A percentile compares a stretch with the other conserved stretches of the same genome.
Evolutionary conservation across 805 yeast genomes (phyloP).

Genomic region (Groenewaldozyma salmanticensis): DNA sequence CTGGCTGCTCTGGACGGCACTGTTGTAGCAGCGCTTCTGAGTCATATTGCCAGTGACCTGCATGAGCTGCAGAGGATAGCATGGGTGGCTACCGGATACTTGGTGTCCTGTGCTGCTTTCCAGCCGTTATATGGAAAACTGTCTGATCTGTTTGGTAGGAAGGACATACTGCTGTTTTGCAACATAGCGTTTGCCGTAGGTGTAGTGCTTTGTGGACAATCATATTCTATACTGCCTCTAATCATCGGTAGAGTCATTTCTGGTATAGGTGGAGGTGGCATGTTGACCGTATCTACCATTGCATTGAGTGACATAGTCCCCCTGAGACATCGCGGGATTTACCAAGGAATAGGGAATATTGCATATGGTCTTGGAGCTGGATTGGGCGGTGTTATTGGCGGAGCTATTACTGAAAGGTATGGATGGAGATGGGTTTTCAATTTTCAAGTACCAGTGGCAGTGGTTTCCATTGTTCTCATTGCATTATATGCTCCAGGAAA

Average conservation of each 20-base stretch:
- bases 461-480: conserved; percentile 26
- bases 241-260: conserved; percentile 70
- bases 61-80: conserved; percentile 40
- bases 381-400: conserved; percentile 52
- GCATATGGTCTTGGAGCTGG: conserved; percentile 71
- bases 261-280: conserved; percentile 90
- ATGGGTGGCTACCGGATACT: conserved; percentile 68
- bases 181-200: conserved; percentile 37
- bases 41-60: conserved; percentile 50
- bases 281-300: conserved; percentile 64
- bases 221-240: conserved; percentile 44
- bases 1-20: conserved; percentile 52
- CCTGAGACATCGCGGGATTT: conserved; percentile 65
- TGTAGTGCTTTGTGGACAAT: conserved; percentile 42
- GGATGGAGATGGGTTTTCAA: conserved; percentile 55
- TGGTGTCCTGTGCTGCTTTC: conserved; percentile 61
- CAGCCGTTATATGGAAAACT: conserved; percentile 67
- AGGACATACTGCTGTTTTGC: conserved; percentile 33
- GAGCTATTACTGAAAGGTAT: conserved; percentile 38
- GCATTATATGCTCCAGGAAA: conserved; percentile 1
- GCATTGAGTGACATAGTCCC: conserved; percentile 70
- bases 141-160: conserved; percentile 45
- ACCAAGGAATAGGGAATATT: conserved; percentile 74
- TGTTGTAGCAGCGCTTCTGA: conserved; percentile 48
- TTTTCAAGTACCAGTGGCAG: conserved; percentile 31